Evolutionary conservation across 2,329 filamentous ascomycete species (phyloP).

Genomic region (Periglandula ipomoeae): DNA sequence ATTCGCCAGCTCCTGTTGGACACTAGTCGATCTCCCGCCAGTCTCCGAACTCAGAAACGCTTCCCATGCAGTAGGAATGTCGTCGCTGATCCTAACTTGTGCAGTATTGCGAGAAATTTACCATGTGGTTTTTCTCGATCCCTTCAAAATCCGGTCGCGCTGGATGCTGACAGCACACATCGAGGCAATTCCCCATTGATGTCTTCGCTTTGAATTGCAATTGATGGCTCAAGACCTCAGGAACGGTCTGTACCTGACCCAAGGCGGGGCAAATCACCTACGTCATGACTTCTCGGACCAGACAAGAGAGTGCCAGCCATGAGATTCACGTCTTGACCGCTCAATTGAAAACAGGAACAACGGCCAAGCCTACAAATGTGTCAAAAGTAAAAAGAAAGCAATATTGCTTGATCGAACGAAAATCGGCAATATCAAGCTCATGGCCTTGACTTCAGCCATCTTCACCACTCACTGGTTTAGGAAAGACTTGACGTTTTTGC

Average conservation of each 20-base stretch:
- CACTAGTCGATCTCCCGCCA: neutral
- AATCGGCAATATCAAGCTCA: neutral
- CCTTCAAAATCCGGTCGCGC: no score
- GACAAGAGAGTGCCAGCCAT: no score
- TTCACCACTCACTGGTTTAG: neutral
- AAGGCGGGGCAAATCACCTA: neutral
- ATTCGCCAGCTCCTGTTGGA: no score
- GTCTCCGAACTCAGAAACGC: neutral
- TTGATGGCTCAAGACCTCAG: no score
- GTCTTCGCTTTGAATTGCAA: no score
- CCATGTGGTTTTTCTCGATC: no score
- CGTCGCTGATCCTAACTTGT: no score
- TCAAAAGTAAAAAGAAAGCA: neutral
- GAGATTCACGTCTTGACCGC: neutral
- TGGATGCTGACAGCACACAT: no score
- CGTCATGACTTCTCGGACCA: neutral
- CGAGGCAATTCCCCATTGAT: no score
- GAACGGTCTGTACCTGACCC: no score
- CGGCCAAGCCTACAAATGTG: neutral
- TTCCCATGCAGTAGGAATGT: no score
- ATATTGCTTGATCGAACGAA: neutral
- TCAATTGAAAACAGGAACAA: neutral
- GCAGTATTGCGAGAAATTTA: no score
- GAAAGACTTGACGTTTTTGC: neutral
- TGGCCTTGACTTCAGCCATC: neutral